phyloP scores from a whole-genome alignment of 2,329 filamentous ascomycete species.

The Aureobasidium sp. region DNA sequence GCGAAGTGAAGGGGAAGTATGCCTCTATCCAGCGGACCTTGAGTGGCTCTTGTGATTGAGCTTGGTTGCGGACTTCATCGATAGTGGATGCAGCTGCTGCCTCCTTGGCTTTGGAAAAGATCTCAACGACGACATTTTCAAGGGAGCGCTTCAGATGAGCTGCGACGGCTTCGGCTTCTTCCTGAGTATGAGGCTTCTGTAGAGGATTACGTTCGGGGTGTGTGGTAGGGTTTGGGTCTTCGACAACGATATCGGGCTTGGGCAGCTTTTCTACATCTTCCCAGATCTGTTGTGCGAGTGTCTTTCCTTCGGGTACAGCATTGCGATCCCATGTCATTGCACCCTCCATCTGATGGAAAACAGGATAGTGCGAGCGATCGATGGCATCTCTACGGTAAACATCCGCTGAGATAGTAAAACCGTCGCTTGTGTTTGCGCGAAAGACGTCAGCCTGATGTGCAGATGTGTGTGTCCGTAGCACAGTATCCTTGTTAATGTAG shows the following conservation, averaged over 20 bases:
- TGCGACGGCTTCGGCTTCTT: conserved; percentile 75
- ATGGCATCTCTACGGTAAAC: conserved; percentile 94
- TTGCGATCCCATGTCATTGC: conserved; percentile 79
- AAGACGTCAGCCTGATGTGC: conserved; percentile 86
- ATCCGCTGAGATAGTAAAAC: conserved; percentile 87
- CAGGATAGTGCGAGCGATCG: conserved; percentile 88
- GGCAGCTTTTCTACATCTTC: conserved; percentile 66
- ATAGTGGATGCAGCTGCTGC: conserved; percentile 47
- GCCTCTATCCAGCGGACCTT: conserved; percentile 91
- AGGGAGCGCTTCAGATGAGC: conserved; percentile 83
- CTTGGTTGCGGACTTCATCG: conserved; percentile 31
- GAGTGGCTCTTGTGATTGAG: conserved; percentile 54
- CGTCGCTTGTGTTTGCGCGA: conserved; percentile 61
- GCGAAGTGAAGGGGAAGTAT: conserved; percentile 94
- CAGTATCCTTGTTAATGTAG: conserved; percentile 77
- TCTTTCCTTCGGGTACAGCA: conserved; percentile 43
- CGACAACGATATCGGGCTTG: conserved; percentile 65
- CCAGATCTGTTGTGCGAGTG: conserved; percentile 59
- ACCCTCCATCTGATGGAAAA: conserved; percentile 99
- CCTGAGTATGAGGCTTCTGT: conserved; percentile 62
- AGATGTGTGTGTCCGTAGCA: conserved; percentile 88
- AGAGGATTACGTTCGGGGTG: conserved; percentile 76
- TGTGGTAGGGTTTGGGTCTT: conserved; percentile 74
- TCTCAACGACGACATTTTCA: conserved; percentile 81
- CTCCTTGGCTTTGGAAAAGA: conserved; percentile 71